phyloP scores from a whole-genome alignment of 176 grass and related monocot genomes.

The Tuctoria greenei region DNA sequence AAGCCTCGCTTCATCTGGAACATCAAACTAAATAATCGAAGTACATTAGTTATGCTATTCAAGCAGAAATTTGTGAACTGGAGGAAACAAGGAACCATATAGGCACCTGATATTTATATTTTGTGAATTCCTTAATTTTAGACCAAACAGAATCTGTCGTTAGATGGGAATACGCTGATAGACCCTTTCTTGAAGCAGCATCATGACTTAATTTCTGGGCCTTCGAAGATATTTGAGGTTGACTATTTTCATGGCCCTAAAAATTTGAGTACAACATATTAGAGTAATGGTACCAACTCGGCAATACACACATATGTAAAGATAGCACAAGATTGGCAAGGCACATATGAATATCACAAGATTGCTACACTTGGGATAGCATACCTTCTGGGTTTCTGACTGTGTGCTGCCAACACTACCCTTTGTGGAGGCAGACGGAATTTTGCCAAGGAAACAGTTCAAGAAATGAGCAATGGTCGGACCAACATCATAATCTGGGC shows the following conservation, averaged over 20 bases:
- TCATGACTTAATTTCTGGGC: conserved; percentile 47
- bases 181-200: conserved; percentile 50
- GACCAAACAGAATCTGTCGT: conserved; percentile 77
- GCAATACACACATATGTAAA: conserved; percentile 17
- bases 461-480: conserved; percentile 83
- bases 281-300: neutral
- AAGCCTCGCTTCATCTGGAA: conserved; percentile 64
- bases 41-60: neutral
- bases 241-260: conserved; percentile 51
- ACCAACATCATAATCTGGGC: conserved; percentile 80
- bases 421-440: conserved; percentile 53
- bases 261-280: conserved; percentile 27
- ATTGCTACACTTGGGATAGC: neutral
- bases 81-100: conserved; percentile 8
- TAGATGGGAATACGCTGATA: conserved; percentile 48
- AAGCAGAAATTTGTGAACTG: conserved; percentile 19
- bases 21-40: conserved; percentile 67
- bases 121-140: conserved; percentile 72
- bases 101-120: conserved; percentile 84
- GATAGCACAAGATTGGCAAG: neutral
- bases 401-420: conserved; percentile 30
- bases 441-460: conserved; percentile 83
- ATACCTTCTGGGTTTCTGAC: conserved; percentile 72
- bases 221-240: conserved; percentile 47
- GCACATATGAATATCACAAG: neutral